Evolutionary conservation across 371 early-diverging fungal genomes (phyloP).

Genomic region (Mortierella sp.): DNA sequence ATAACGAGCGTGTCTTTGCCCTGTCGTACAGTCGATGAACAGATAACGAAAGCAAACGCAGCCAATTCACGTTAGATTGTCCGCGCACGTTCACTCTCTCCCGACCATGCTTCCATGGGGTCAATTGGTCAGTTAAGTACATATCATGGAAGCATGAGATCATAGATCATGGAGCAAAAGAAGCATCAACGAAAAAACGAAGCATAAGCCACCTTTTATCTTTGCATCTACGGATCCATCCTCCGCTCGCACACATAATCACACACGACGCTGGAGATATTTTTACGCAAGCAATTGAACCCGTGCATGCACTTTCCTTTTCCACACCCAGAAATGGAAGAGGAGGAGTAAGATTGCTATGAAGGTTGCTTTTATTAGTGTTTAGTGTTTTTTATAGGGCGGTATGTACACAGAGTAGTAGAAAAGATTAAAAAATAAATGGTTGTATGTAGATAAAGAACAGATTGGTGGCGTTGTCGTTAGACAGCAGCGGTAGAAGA

Average conservation of each 20-base stretch:
- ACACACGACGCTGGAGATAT: too few relatives aligned
- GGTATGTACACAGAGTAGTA: neutral
- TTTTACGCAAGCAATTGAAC: neutral
- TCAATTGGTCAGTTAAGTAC: neutral
- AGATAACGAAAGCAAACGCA: neutral
- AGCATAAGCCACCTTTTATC: too few relatives aligned
- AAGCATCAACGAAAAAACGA: too few relatives aligned
- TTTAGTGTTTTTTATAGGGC: neutral
- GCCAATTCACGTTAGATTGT: neutral
- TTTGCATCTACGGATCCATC: too few relatives aligned
- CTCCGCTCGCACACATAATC: too few relatives aligned
- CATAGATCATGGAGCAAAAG: neutral
- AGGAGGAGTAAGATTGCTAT: neutral
- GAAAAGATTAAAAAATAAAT: neutral
- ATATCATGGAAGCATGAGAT: neutral
- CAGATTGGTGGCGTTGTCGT: neutral
- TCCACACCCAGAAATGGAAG: too few relatives aligned
- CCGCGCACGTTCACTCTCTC: neutral
- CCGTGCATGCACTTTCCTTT: neutral
- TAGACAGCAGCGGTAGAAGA: constrained; percentile 39
- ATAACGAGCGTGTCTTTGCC: too few relatives aligned
- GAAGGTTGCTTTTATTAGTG: neutral
- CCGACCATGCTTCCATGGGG: neutral
- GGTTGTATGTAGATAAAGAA: neutral
- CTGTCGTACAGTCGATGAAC: neutral